Conservation (phyloP, 2,329 filamentous ascomycete species). For the Diaporthe humulicola region DNA sequence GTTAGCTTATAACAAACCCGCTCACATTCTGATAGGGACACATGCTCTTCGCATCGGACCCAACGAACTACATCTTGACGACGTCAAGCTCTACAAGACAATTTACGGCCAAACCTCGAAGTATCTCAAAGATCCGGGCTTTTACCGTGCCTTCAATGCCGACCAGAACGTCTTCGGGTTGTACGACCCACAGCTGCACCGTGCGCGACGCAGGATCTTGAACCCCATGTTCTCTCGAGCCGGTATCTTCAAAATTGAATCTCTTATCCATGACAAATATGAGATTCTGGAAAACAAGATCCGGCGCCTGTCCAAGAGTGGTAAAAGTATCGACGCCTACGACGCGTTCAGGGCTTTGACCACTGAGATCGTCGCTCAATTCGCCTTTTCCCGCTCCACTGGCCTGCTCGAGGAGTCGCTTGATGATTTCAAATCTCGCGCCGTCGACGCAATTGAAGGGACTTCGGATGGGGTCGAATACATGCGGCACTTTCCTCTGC, state of each 20-base stretch:
- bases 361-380: background rate
- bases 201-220: background rate
- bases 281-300: background rate
- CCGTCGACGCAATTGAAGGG: background rate
- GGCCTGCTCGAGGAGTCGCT: background rate
- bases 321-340: background rate
- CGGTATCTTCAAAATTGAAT: background rate
- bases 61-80: background rate
- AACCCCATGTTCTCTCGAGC: conserved; percentile 7
- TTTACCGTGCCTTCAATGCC: background rate
- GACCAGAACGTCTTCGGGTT: background rate
- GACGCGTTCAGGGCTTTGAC: background rate
- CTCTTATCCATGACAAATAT: background rate
- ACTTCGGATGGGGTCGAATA: background rate
- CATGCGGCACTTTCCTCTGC: background rate
- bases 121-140: background rate
- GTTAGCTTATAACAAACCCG: background rate
- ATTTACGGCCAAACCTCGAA: background rate
- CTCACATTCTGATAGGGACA: background rate
- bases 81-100: background rate
- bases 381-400: background rate
- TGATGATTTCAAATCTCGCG: background rate
- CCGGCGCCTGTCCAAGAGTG: background rate
- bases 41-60: background rate
- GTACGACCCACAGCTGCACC: conserved; percentile 3